A percentile compares a stretch with the other conserved stretches of the same genome.
These are phyloP conservation scores for Apodospora peruviana DNA, from an alignment of 495 filamentous ascomycete species.

Conservation along the genomic window DNA sequence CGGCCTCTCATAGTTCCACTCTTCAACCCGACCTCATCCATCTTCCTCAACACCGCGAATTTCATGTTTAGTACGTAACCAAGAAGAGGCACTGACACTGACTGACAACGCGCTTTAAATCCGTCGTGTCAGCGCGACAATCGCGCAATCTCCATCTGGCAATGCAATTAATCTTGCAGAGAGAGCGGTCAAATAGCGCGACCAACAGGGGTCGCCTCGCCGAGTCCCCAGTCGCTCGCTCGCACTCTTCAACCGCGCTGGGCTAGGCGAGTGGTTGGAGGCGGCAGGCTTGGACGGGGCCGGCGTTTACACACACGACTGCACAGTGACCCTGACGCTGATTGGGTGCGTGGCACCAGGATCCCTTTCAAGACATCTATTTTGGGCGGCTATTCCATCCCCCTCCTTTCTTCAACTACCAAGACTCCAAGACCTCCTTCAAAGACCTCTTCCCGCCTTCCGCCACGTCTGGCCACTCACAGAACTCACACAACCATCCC, in stretches of 20 bases:
- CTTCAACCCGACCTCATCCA: not conserved
- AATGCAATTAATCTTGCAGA: not conserved
- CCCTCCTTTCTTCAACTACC: conserved; percentile 2
- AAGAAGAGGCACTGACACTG: too few species aligned
- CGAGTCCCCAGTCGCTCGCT: not conserved
- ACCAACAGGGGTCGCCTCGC: not conserved
- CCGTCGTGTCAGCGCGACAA: not conserved
- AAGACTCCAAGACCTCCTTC: not conserved
- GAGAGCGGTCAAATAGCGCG: not conserved
- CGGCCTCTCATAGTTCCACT: not conserved
- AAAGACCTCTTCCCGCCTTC: conserved; percentile 6
- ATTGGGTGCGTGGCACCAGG: conserved; percentile 14
- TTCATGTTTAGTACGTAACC: too few species aligned
- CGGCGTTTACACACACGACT: conserved; percentile 22
- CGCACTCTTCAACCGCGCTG: not conserved
- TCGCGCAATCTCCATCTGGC: not conserved
- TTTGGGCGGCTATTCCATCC: conserved; percentile 20
- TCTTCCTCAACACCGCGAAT: too few species aligned
- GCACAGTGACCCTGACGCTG: conserved; percentile 21
- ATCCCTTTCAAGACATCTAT: conserved; percentile 14
- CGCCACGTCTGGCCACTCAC: conserved; percentile 14
- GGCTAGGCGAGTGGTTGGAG: not conserved
- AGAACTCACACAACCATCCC: conserved; percentile 3
- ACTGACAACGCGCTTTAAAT: too few species aligned
- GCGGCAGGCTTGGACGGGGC: not conserved